Conservation (phyloP, 129 eudicot species). For the Escallonia rubra region DNA sequence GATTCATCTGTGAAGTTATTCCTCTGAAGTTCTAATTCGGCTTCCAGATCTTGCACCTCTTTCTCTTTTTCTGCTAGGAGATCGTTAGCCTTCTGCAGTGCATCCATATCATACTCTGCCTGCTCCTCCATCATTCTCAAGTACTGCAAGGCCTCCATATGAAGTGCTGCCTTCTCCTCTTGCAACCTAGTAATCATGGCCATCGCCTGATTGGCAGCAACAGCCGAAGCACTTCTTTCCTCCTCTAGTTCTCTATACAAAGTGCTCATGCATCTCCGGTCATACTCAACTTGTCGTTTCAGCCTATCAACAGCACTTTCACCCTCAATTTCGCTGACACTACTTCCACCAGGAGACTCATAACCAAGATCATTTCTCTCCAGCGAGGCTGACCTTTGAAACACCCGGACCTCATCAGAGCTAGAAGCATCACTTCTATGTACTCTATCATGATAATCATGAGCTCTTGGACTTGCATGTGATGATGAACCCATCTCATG, state of each 20-base stretch:
- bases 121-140: conserved; percentile 97
- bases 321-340: conserved; percentile 43
- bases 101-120: conserved; percentile 86
- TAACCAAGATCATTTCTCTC: conserved; percentile 36
- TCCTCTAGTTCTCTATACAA: conserved; percentile 74
- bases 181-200: conserved; percentile 91
- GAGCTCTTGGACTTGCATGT: conserved; percentile 9
- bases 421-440: conserved; percentile 17
- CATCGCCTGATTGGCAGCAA: conserved; percentile 89
- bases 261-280: conserved; percentile 33
- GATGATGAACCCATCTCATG: conserved; percentile 15
- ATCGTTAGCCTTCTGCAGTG: conserved; percentile 73
- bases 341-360: conserved; percentile 39
- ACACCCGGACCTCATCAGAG: conserved; percentile 12
- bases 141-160: conserved; percentile 81
- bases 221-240: conserved; percentile 78
- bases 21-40: conserved; percentile 52
- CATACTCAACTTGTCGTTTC: conserved; percentile 55
- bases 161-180: conserved; percentile 82
- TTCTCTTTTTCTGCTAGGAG: conserved; percentile 73
- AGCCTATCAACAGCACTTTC: conserved; percentile 48
- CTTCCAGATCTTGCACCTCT: conserved; percentile 67
- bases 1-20: conserved; percentile 33
- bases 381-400: conserved; percentile 20
- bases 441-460: conserved; percentile 10